Evolutionary conservation across 495 filamentous ascomycete species (phyloP).

Genomic region (Poronia punctata): DNA sequence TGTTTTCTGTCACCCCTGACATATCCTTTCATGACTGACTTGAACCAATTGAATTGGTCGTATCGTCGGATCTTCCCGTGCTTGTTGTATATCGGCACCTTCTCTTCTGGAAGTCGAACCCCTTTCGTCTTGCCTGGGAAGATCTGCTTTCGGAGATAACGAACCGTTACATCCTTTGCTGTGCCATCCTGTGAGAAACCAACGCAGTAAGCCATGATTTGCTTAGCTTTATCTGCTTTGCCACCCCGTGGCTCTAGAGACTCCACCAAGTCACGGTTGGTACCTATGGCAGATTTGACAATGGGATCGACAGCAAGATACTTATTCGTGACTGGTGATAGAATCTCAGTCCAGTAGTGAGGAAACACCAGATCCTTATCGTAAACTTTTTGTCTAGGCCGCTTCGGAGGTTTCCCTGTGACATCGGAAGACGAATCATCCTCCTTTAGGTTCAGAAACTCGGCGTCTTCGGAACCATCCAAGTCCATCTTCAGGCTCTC

Average conservation of each 20-base stretch:
- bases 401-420: conserved; percentile 19
- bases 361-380: conserved; percentile 74
- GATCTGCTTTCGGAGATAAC: conserved; percentile 77
- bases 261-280: conserved; percentile 60
- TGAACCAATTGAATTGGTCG: conserved; percentile 83
- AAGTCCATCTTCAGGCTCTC: conserved; percentile 43
- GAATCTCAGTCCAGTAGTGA: conserved; percentile 87
- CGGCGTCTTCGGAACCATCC: conserved; percentile 31
- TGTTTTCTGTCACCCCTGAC: conserved; percentile 44
- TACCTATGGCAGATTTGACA: conserved; percentile 59
- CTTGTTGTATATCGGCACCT: conserved; percentile 67
- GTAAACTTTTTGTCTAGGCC: conserved; percentile 27
- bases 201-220: conserved; percentile 87
- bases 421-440: conserved; percentile 32
- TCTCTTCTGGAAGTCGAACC: conserved; percentile 65
- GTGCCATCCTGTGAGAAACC: conserved; percentile 79
- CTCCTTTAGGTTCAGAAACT: conserved; percentile 32
- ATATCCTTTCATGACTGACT: conserved; percentile 67
- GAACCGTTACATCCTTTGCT: conserved; percentile 89
- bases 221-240: conserved; percentile 76
- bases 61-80: conserved; percentile 63
- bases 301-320: conserved; percentile 74
- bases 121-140: conserved; percentile 92
- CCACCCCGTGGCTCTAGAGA: conserved; percentile 76
- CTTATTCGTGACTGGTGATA: conserved; percentile 70